A percentile compares a stretch with the other conserved stretches of the same genome.
Conservation (phyloP, 257 asterid genomes). For the Gardenia jasminoides region DNA sequence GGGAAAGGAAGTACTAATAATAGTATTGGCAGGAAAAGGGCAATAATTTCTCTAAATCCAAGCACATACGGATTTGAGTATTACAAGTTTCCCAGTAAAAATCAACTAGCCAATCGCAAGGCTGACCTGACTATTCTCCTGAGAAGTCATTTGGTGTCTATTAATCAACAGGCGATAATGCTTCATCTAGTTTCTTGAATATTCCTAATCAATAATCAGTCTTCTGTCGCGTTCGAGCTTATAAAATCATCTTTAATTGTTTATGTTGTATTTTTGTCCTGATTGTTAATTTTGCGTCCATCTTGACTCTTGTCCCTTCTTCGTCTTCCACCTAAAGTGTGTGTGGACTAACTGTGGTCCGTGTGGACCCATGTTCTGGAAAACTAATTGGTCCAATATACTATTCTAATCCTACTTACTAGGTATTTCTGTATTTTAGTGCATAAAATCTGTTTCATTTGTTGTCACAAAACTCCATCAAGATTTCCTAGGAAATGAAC, state of each 20-base stretch:
- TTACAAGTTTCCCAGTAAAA: no score
- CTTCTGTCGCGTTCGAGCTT: not conserved
- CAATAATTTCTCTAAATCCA: not conserved
- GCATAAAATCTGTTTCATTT: no score
- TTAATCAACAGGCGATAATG: no score
- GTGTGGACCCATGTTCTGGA: not conserved
- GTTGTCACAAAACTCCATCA: not conserved
- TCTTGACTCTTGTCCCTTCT: not conserved
- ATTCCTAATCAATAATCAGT: no score
- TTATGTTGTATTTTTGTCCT: not conserved
- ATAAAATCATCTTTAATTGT: not conserved
- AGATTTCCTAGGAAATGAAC: no score
- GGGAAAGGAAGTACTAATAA: not conserved
- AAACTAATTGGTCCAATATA: not conserved
- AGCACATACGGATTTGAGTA: no score
- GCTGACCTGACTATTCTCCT: no score
- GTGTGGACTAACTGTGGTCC: not conserved
- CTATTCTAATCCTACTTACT: no score
- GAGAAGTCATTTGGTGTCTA: no score
- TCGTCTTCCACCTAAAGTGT: no score
- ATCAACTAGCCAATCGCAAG: not conserved
- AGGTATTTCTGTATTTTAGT: no score
- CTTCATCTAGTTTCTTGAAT: not conserved
- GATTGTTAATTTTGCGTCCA: no score
- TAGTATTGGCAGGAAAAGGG: not conserved